Conservation (phyloP, 2,329 filamentous ascomycete species). For the Colletotrichum destructivum region DNA sequence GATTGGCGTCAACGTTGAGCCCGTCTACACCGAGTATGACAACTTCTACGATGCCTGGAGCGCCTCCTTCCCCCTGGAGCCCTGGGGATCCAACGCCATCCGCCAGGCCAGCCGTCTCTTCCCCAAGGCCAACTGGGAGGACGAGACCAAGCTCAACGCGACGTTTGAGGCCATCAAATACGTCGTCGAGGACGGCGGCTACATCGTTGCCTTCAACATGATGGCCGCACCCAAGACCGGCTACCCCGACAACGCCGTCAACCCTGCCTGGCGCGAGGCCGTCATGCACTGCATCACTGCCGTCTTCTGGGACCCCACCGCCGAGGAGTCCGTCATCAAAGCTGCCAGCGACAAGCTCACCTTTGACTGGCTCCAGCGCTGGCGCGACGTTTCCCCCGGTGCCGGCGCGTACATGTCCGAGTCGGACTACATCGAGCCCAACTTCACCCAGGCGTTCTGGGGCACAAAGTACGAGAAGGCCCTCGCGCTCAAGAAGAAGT, state of each 20-base stretch:
- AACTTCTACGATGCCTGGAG: constrained; percentile 49
- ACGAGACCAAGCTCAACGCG: constrained; percentile 46
- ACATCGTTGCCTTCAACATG: constrained; percentile 52
- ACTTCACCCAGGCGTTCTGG: constrained; percentile 44
- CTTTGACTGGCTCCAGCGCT: constrained; percentile 50
- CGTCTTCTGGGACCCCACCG: constrained; percentile 48
- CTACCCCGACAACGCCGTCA: constrained; percentile 58
- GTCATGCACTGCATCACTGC: constrained; percentile 53
- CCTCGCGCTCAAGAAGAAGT: constrained; percentile 42
- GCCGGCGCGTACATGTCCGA: constrained; percentile 45
- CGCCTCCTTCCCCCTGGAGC: constrained; percentile 46
- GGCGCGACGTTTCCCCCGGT: constrained; percentile 49
- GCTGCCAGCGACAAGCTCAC: constrained; percentile 50
- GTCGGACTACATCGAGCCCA: constrained; percentile 46
- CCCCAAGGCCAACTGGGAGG: constrained; percentile 52
- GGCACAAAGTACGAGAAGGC: constrained; percentile 42
- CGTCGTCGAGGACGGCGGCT: constrained; percentile 47
- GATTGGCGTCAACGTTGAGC: constrained; percentile 49
- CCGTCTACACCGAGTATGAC: constrained; percentile 46
- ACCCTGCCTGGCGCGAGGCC: constrained; percentile 64
- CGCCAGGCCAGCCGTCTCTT: constrained; percentile 52
- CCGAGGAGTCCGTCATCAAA: constrained; percentile 51
- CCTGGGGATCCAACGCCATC: constrained; percentile 46
- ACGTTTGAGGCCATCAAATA: constrained; percentile 48
- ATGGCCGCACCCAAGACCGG: constrained; percentile 36